Evolutionary conservation across 768 basidiomycete species (phyloP).

Genomic region (Tylopilus balloui): DNA sequence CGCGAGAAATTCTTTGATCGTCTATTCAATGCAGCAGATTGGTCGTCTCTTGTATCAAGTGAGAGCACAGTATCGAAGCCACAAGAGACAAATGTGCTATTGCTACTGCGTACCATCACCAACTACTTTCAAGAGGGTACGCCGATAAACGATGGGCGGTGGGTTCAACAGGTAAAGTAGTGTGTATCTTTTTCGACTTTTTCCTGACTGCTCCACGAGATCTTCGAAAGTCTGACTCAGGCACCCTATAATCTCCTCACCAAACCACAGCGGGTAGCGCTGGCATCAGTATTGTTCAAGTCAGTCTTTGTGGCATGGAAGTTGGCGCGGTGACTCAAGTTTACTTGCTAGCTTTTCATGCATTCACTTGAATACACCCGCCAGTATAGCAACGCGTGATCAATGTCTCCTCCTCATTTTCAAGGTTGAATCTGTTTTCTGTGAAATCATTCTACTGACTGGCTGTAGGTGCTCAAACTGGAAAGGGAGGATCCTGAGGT

Average conservation of each 20-base stretch:
- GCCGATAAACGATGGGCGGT: constrained; percentile 39
- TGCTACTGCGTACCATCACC: constrained; percentile 73
- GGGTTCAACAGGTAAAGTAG: constrained; percentile 46
- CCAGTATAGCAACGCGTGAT: constrained; percentile 38
- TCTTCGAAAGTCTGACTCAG: constrained; percentile 50
- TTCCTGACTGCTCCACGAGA: constrained; percentile 35
- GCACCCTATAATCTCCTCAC: constrained; percentile 52
- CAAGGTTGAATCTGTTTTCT: constrained; percentile 34
- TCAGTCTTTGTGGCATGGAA: constrained; percentile 37
- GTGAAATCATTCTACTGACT: constrained; percentile 5
- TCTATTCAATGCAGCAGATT: constrained; percentile 66
- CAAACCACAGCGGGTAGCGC: constrained; percentile 69
- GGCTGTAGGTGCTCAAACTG: constrained; percentile 27
- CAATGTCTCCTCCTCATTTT: constrained; percentile 43
- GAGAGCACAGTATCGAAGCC: constrained; percentile 56
- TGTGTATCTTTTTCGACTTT: constrained; percentile 3
- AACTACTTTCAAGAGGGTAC: constrained; percentile 69
- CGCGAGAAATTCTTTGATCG: constrained; percentile 53
- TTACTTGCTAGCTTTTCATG: constrained; percentile 56
- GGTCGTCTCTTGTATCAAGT: constrained; percentile 47
- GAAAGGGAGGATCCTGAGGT: constrained; percentile 62
- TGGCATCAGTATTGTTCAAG: constrained; percentile 88
- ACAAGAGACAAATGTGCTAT: constrained; percentile 79
- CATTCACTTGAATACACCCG: constrained; percentile 40
- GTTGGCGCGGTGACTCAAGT: constrained; percentile 1